Evolutionary conservation across 2,329 filamentous ascomycete species (phyloP), one percentile per base, ranked within the genome.

Genomic region (Knoxdaviesia proteae): DNA sequence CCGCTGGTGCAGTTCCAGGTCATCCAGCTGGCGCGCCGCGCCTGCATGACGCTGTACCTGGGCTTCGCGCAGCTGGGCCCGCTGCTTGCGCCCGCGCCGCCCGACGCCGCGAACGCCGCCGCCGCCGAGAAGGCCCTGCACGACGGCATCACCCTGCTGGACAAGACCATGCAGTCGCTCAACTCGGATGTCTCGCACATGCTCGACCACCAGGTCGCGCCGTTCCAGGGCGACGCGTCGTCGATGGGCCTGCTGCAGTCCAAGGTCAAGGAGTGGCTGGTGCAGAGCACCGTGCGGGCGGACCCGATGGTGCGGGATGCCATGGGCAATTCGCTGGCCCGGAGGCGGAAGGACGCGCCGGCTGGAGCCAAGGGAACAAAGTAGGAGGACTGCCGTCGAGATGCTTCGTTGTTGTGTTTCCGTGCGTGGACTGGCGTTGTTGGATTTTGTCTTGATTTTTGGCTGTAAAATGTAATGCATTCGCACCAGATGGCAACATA

Each of bases 1-100:
- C 71, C 79, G 4, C 82, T 80, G 49, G 68, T 96, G 4, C 88
- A 87, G 3, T 98, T 90, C 55, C 87, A 98, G 60, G 65, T 81
- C 50, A 69, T 94, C 45, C 62, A 69, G 9, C 70, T 96, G 6
- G 73, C 80, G 5, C 76, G 87, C 46, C 83, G 83, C 55, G 62
- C 84, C 29, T 74, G 77, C 10, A 63, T 96, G 42, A 87, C 84
- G 2, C 60, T 84, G 31, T 87, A 84, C 58, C 84, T 93, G 49
- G 87, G 83, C 41, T 72, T 93, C 45, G 77, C 77, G 5, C 84
- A 93, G 58, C 69, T 92, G 41, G 79, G 80, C 0, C 83, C 84
- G 3, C 61, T 84, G 5, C 59, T 83, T 8, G 59, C 60, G 53
- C 48, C 46, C 6, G 33, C 50, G 6, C 45, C 51, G 1, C 47